Conservation (phyloP, 2,329 filamentous ascomycete species). For the Dactylonectria macrodidyma region DNA sequence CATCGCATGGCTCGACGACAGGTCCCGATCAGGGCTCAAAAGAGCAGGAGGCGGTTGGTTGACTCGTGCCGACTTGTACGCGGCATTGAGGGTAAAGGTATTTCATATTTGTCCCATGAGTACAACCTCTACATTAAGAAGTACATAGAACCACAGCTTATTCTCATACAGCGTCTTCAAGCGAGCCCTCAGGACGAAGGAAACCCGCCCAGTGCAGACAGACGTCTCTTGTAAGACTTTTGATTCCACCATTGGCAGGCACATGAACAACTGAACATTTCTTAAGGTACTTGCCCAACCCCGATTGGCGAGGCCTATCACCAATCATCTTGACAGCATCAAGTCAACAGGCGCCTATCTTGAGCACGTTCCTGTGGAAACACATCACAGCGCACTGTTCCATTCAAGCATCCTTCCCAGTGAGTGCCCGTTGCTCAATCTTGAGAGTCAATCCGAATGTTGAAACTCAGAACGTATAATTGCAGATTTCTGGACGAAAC, state of each 20-base stretch:
- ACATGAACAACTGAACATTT: no score
- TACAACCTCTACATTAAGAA: no score
- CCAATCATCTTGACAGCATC: conserved; percentile 10
- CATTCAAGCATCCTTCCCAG: background rate
- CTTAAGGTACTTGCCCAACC: conserved; percentile 16
- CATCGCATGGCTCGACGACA: conserved; percentile 12
- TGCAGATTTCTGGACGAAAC: background rate
- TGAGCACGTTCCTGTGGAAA: conserved; percentile 14
- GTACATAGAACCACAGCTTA: no score
- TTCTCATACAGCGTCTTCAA: background rate
- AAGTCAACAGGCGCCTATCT: background rate
- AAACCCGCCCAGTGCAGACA: background rate
- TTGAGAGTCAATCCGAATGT: no score
- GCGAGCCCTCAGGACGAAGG: background rate
- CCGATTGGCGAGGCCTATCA: background rate
- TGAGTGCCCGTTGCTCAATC: no score
- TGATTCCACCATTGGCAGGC: background rate
- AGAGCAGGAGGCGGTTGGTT: background rate
- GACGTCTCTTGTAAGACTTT: conserved; percentile 13
- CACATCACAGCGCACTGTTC: background rate
- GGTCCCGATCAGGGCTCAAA: background rate
- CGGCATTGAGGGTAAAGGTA: conserved; percentile 10
- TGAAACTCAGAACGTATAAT: no score
- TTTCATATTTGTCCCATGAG: no score
- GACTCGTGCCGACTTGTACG: background rate